Evolutionary conservation across 2,329 filamentous ascomycete species (phyloP), one percentile per base, ranked within the genome.

Genomic region (Colletotrichum ledebouriae): DNA sequence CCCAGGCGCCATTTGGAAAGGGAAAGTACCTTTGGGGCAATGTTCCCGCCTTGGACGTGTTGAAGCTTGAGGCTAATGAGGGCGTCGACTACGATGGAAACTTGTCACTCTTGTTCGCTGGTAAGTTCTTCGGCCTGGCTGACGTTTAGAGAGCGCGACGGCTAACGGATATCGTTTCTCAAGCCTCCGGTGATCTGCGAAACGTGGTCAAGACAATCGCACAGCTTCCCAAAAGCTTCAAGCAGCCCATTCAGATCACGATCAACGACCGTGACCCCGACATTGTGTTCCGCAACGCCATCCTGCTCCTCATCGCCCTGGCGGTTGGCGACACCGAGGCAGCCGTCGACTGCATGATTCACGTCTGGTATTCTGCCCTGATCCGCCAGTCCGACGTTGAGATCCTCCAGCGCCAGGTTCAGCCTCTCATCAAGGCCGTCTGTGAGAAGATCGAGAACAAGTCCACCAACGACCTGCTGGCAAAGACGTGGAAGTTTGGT

Each of bases 141-240:
- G 55, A 25, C 13, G 53, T 39, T 25, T 4, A 13, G 1, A 7
- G 17, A 13, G 33, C 2, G 20, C 22, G 44, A 37, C 39, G 12
- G 34, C 34, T 39, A 13, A 39, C 34, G 34, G 4, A 13, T 12
- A 34, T n/a, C 53, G 17, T 11, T 7, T 13, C 13, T 7, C 57
- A 59, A 83, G 83, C 80, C 4, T 84, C 82, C 10, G 82, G 80
- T 6, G 81, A 84, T 66, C 61, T 80, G 6, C 74, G 82, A 46
- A 84, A 85, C 63, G 71, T 82, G 4, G 64, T 85, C 61, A 80
- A 79, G 70, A 79, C 82, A 0, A 68, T 84, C 3, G 72, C 71
- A 2, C 55, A 67, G 1, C 68, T 84, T 6, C 78, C 80, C 0
- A 42, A 50, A 3, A 67, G 25, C 0, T 81, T 78, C 61, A 65